These are phyloP conservation scores for Cynara cardunculus DNA, from an alignment of 129 eudicot genomes.

Conservation along the genomic window DNA sequence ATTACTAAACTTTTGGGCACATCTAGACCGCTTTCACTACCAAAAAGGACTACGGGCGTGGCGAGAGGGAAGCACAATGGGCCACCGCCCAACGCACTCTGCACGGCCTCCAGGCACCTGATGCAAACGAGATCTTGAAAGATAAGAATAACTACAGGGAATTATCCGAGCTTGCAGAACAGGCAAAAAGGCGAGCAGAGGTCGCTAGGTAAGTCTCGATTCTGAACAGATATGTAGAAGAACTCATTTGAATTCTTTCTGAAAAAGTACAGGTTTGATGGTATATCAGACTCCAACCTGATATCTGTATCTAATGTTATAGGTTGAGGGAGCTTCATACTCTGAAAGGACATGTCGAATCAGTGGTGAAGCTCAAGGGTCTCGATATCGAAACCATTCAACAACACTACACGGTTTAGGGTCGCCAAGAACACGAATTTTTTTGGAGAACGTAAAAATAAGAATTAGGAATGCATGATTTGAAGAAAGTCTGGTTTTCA, in stretches of 20 bases:
- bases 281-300: neutral
- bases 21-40: constrained; percentile 44
- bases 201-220: constrained; percentile 40
- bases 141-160: constrained; percentile 34
- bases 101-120: constrained; percentile 45
- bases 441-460: constrained; percentile 19
- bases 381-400: constrained; percentile 41
- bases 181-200: constrained; percentile 48
- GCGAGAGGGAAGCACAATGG: constrained; percentile 54
- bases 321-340: constrained; percentile 54
- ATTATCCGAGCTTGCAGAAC: constrained; percentile 41
- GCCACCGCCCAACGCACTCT: constrained; percentile 44
- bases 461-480: constrained; percentile 35
- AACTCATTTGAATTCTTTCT: neutral
- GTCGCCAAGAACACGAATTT: constrained; percentile 7
- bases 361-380: constrained; percentile 53
- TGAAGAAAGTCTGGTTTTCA: constrained; percentile 27
- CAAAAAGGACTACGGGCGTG: constrained; percentile 48
- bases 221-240: neutral
- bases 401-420: constrained; percentile 40
- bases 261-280: neutral
- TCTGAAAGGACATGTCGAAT: constrained; percentile 43
- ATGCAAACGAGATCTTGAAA: constrained; percentile 23
- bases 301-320: neutral
- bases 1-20: neutral